These are phyloP conservation scores for Leccinum olivaceopallidum DNA, from an alignment of 768 basidiomycete species.

Conservation along the genomic window DNA sequence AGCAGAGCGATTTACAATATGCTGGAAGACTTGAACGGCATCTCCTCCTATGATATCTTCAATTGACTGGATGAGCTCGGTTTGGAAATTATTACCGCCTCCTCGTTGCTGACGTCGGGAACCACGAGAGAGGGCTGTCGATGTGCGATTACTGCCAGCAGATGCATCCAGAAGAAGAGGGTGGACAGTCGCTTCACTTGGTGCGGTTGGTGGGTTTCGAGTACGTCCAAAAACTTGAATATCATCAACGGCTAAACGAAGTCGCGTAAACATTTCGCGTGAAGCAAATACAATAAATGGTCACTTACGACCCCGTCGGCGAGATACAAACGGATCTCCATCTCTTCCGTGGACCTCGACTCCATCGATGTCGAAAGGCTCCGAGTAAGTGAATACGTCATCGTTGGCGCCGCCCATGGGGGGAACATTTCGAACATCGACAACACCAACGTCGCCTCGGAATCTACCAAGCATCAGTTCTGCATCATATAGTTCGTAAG, in stretches of 20 bases:
- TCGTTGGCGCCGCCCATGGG: constrained; percentile 38
- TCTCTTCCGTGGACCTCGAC: constrained; percentile 45
- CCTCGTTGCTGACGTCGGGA: constrained; percentile 60
- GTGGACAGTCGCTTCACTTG: constrained; percentile 75
- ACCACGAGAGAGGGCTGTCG: constrained; percentile 46
- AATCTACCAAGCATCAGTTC: constrained; percentile 35
- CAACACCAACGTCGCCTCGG: constrained; percentile 40
- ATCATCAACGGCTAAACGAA: constrained; percentile 48
- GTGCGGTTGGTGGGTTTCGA: constrained; percentile 49
- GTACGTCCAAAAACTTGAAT: constrained; percentile 63
- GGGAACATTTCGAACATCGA: constrained; percentile 36
- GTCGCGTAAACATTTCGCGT: not conserved
- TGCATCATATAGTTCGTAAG: not conserved
- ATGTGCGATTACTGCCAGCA: constrained; percentile 42
- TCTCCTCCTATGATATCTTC: constrained; percentile 82
- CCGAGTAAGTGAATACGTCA: constrained; percentile 56
- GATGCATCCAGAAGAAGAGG: constrained; percentile 76
- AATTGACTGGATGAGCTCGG: constrained; percentile 71
- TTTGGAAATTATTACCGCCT: constrained; percentile 45
- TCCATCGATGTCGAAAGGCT: constrained; percentile 49
- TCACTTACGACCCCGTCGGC: constrained; percentile 46
- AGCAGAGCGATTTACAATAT: constrained; percentile 66
- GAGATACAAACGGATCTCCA: constrained; percentile 44
- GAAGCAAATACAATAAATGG: not conserved
- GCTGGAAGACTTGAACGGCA: constrained; percentile 81